phyloP scores from a whole-genome alignment of 169 alveolate genomes.

The Eimeria praecox region DNA sequence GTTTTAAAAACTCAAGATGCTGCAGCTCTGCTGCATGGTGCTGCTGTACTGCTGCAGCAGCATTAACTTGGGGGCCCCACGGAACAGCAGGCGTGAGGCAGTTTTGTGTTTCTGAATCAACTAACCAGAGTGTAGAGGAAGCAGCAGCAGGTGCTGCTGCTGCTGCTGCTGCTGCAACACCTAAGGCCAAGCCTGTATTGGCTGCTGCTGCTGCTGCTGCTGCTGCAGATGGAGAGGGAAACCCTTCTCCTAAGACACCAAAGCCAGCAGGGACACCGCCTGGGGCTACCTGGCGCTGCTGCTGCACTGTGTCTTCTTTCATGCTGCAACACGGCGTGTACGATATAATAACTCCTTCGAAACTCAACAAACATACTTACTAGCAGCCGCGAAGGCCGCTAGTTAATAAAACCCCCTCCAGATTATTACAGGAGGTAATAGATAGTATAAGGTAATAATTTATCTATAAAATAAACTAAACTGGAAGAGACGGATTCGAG shows the following conservation, averaged over 20 bases:
- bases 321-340: background rate
- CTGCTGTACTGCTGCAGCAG: slow-evolving; percentile 33
- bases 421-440: background rate
- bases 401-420: background rate
- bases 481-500: background rate
- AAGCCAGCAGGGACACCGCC: slow-evolving; percentile 14
- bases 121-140: slow-evolving; percentile 51
- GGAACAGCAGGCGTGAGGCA: slow-evolving; percentile 5
- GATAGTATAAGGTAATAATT: background rate
- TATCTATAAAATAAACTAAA: background rate
- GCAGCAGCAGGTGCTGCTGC: slow-evolving; percentile 69
- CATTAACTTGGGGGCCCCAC: slow-evolving; percentile 38
- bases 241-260: slow-evolving; percentile 43
- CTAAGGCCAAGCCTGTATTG: background rate
- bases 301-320: slow-evolving; percentile 49
- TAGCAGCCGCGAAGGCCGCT: background rate
- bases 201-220: slow-evolving; percentile 1
- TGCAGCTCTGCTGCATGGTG: slow-evolving; percentile 69
- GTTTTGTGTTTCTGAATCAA: slow-evolving; percentile 39
- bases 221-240: background rate
- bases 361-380: background rate
- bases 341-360: background rate
- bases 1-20: slow-evolving; percentile 53
- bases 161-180: slow-evolving; percentile 21
- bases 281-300: slow-evolving; percentile 5